These are phyloP conservation scores for Pythium sukuiense DNA, from an alignment of 352 stramenopile species.

Conservation along the genomic window DNA sequence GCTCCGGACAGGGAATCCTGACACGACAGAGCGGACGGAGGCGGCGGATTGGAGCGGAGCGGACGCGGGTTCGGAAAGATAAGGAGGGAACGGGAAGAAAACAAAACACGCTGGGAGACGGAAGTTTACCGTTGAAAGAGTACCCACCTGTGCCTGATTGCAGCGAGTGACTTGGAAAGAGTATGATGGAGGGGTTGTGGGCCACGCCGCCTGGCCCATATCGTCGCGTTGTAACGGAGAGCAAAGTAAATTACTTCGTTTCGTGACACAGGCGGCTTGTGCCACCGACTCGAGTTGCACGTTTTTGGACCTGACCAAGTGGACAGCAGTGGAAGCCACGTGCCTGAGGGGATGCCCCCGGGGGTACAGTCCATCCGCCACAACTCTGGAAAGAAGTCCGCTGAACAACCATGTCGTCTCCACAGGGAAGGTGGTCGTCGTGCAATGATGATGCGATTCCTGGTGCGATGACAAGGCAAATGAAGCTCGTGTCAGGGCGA, in stretches of 20 bases:
- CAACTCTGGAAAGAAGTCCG: not conserved
- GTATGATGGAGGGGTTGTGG: conserved; percentile 10
- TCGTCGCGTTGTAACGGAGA: conserved; percentile 19
- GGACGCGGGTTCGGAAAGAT: conserved; percentile 9
- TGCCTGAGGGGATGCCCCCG: conserved; percentile 5
- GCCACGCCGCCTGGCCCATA: conserved; percentile 16
- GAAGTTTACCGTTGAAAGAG: conserved; percentile 2
- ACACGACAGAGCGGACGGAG: not conserved
- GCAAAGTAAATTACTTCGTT: conserved; percentile 18
- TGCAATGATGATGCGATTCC: not conserved
- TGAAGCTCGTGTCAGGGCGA: not conserved
- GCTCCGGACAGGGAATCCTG: no score
- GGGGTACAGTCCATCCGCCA: not conserved
- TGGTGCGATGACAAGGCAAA: not conserved
- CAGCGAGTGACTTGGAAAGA: conserved; percentile 8
- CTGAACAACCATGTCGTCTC: conserved; percentile 3
- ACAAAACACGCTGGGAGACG: not conserved
- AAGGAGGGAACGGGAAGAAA: not conserved
- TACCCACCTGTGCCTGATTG: not conserved
- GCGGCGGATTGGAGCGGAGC: conserved; percentile 1
- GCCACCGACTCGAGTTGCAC: conserved; percentile 22
- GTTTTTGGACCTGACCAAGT: conserved; percentile 16
- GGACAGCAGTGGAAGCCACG: not conserved
- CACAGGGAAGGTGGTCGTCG: not conserved
- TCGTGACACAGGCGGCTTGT: conserved; percentile 4